Conservation (phyloP, 345 rosid species). For the Eucalyptus tenuipes region DNA sequence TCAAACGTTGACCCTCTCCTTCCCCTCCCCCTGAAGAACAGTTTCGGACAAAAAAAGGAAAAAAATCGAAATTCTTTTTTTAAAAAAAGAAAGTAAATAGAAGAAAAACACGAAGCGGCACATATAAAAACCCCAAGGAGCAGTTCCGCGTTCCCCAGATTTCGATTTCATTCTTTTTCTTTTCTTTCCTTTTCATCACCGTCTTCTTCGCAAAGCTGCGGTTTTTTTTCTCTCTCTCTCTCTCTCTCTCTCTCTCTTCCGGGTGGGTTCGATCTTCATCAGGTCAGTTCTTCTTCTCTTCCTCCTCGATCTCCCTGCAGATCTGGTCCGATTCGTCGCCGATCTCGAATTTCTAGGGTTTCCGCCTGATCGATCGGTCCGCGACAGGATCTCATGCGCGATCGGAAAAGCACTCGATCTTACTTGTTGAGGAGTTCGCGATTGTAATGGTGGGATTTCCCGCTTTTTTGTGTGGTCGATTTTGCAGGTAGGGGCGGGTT, state of each 20-base stretch:
- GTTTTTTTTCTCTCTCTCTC: neutral
- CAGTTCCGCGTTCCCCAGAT: neutral
- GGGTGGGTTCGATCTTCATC: neutral
- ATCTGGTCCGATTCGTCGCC: neutral
- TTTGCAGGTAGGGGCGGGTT: neutral
- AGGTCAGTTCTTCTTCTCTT: neutral
- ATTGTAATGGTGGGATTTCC: neutral
- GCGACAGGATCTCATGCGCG: neutral
- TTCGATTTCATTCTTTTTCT: neutral
- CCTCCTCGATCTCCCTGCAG: neutral
- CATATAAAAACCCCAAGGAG: neutral
- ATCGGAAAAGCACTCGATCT: neutral
- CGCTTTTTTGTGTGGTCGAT: neutral
- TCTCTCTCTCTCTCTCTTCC: too few species aligned
- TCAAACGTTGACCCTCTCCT: neutral
- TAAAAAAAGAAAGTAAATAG: neutral
- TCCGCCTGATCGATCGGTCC: neutral
- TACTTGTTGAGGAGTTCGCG: neutral
- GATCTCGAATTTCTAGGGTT: neutral
- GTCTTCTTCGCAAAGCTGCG: neutral
- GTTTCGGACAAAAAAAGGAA: neutral
- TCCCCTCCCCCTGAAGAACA: neutral
- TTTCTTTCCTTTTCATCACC: neutral
- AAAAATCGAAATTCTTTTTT: accelerated
- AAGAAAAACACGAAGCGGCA: neutral